Percentiles rank a stretch among this genome's conserved stretches.
These are phyloP conservation scores for Rhododendron vialii DNA, from an alignment of 148 eudicot genomes.

Conservation along the genomic window DNA sequence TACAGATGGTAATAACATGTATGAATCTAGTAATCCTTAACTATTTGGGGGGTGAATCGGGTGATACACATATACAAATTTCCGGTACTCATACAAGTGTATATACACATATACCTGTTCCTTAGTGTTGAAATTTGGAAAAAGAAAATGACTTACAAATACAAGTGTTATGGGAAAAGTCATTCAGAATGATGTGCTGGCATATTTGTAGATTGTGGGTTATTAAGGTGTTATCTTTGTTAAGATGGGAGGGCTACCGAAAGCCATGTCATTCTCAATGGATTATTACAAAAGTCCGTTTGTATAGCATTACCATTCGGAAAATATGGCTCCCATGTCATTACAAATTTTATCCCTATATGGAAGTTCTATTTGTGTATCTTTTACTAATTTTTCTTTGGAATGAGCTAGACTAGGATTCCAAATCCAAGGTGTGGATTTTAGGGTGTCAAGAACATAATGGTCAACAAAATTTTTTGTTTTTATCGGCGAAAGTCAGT, in stretches of 20 bases:
- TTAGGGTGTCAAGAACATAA: neutral
- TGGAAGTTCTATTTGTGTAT: neutral
- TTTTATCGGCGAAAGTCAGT: neutral
- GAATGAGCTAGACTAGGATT: neutral
- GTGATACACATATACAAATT: neutral
- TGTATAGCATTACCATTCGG: neutral
- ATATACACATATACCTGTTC: neutral
- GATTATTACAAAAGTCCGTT: neutral
- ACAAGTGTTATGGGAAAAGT: neutral
- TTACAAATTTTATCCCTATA: neutral
- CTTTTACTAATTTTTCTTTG: neutral
- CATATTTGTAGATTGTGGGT: neutral
- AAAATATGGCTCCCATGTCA: neutral
- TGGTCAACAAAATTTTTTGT: neutral
- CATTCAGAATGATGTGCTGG: neutral
- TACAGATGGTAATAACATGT: neutral
- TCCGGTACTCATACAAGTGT: neutral
- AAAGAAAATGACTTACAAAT: neutral
- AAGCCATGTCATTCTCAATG: neutral
- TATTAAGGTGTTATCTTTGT: neutral
- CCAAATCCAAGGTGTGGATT: neutral
- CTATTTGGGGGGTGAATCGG: neutral
- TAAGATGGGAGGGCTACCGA: neutral
- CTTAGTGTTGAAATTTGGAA: neutral
- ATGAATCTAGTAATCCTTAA: neutral